phyloP scores from a whole-genome alignment of 768 basidiomycete genomes.

The Russula brevipes region DNA sequence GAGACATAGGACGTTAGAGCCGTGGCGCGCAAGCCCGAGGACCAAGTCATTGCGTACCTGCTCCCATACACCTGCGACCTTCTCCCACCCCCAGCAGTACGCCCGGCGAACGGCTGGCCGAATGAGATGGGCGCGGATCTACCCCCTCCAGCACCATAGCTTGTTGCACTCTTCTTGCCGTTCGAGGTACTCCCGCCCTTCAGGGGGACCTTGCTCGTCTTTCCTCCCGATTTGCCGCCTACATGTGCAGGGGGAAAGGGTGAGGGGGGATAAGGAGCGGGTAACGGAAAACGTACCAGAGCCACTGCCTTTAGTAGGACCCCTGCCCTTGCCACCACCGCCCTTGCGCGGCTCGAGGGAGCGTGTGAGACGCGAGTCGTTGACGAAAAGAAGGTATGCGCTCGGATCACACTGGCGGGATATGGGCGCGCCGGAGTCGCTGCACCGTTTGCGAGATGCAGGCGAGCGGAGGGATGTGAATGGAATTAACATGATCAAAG shows the following conservation, averaged over 20 bases:
- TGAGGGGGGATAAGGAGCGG: not conserved
- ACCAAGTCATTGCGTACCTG: constrained; percentile 16
- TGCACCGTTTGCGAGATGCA: not conserved
- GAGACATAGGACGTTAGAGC: not conserved
- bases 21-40: too few relatives aligned
- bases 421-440: too few relatives aligned
- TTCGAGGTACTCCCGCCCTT: not conserved
- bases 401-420: not conserved
- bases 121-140: constrained; percentile 21
- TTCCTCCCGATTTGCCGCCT: not conserved
- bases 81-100: constrained; percentile 27
- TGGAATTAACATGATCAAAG: constrained; percentile 2
- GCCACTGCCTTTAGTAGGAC: not conserved
- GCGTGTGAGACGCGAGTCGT: not conserved
- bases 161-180: constrained; percentile 21
- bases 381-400: not conserved
- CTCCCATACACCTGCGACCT: constrained; percentile 27
- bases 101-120: constrained; percentile 28
- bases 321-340: constrained; percentile 18
- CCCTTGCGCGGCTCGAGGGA: constrained; percentile 12
- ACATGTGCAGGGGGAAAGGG: not conserved
- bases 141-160: constrained; percentile 27
- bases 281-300: not conserved
- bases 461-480: not conserved
- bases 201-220: not conserved